These are phyloP conservation scores for Suillus ampliporus DNA, from an alignment of 768 basidiomycete genomes.

Conservation along the genomic window DNA sequence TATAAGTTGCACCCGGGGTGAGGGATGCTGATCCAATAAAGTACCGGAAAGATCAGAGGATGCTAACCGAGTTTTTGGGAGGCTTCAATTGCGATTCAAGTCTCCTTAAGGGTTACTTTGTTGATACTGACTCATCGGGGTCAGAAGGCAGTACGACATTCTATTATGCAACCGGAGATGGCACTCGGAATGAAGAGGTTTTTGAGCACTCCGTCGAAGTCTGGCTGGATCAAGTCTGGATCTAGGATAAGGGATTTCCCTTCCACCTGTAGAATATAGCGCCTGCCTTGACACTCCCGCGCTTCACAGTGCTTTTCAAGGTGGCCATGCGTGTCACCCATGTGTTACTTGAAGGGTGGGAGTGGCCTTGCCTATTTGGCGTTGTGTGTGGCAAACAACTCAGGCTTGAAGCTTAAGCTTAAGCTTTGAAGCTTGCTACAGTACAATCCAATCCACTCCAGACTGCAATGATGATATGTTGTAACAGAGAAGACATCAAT, in stretches of 20 bases:
- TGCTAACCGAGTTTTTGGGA: constrained; percentile 26
- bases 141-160: constrained; percentile 24
- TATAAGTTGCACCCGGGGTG: too few relatives aligned
- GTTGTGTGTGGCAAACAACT: neutral
- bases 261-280: too few relatives aligned
- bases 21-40: constrained; percentile 62
- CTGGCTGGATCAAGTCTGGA: too few relatives aligned
- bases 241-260: neutral
- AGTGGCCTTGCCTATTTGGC: too few relatives aligned
- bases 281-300: too few relatives aligned
- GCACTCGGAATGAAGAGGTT: neutral
- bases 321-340: constrained; percentile 51
- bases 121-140: too few relatives aligned
- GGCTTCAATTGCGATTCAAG: constrained; percentile 66
- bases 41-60: constrained; percentile 56
- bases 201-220: too few relatives aligned
- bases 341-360: too few relatives aligned
- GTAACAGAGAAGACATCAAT: neutral
- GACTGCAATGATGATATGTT: neutral
- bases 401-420: neutral
- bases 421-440: neutral
- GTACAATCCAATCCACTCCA: neutral
- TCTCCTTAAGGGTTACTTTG: too few relatives aligned
- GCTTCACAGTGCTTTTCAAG: too few relatives aligned
- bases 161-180: neutral